Conservation (phyloP, 2,329 filamentous ascomycete genomes). For the Ophiostoma pallidulum region DNA sequence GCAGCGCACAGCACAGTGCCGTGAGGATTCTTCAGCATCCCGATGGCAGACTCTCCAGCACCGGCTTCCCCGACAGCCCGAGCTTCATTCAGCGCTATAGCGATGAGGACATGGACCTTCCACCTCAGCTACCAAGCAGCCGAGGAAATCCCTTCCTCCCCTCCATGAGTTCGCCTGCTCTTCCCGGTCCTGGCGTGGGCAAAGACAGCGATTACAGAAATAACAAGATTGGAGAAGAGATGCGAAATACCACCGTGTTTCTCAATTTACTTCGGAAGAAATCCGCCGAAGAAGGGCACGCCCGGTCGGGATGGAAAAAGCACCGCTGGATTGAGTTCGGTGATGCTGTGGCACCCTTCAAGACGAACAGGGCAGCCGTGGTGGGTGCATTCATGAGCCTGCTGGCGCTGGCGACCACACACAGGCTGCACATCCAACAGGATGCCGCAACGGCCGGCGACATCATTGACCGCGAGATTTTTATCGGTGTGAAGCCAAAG, state of each 20-base stretch:
- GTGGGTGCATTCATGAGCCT: conserved; percentile 18
- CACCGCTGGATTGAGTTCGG: conserved; percentile 15
- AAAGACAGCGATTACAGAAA: neutral
- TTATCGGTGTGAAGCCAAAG: conserved; percentile 10
- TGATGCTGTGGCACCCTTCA: conserved; percentile 10
- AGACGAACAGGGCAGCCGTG: conserved; percentile 8
- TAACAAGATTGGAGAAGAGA: conserved; percentile 8
- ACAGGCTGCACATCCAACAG: conserved; percentile 12
- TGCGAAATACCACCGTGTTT: conserved; percentile 6
- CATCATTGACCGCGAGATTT: conserved; percentile 13
- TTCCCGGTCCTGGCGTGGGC: neutral
- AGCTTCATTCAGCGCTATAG: conserved; percentile 18
- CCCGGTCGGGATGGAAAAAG: neutral
- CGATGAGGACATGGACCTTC: conserved; percentile 12
- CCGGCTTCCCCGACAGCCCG: conserved; percentile 12
- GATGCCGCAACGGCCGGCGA: neutral
- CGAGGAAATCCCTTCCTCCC: neutral
- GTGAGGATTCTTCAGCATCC: conserved; percentile 27
- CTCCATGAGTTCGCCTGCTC: neutral
- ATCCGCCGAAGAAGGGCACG: conserved; percentile 1
- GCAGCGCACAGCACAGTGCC: conserved; percentile 20
- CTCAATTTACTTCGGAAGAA: conserved; percentile 6
- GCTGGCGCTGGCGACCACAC: conserved; percentile 13
- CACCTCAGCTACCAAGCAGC: neutral
- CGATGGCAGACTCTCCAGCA: conserved; percentile 24